Base-by-base conservation (phyloP, 2,329 filamentous ascomycete genomes). In the Fusarium denticulatum region DNA sequence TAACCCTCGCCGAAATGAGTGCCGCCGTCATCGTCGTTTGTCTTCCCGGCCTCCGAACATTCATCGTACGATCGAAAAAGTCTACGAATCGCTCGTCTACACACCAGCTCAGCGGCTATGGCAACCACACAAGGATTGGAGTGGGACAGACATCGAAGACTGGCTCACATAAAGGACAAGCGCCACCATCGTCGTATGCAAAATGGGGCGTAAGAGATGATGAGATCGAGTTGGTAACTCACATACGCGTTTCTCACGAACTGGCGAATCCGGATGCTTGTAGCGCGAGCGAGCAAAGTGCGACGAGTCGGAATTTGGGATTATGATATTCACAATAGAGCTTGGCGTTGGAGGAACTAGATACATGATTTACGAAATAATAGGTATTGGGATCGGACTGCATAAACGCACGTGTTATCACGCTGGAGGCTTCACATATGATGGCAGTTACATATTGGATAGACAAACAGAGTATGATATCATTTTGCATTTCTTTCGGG, bases 161-260 rank as follows among this genome's bases (percentile, higher is more conserved):
- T 5, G 22, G 43, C 11, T 12, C 28, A 30, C 26, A 43, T 14
- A 68, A 40, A 28, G 36, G 24, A 36, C 49, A 59, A 20, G 42
- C 18, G 9, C 37, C 56, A 8, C 56, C 57, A 7, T 68, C 65
- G 1, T 52, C 64, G 0, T 68, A 68, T 20, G 37, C 59, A 28
- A 68, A 68, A 55, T 68, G 64, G 65, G 65, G 65, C 1, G 32
- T 68, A 1, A 22, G 64, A 16, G 65, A 68, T 18, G 65, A 68
- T 16, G 65, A 68, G 20, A 68, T 68, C 8, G 64, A 49, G 15
- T 37, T 68, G 14, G 65, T 68, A 3, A 68, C 65, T 6, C 56
- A 68, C 4, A 63, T 68, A 30, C 65, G 65, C 11, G 28, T 56
- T 20, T 56, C 52, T 6, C 52, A 56, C 26, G 52, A 56, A 56